Conservation (phyloP, 2,329 filamentous ascomycete species). For the Paracoccidioides brasiliensis region DNA sequence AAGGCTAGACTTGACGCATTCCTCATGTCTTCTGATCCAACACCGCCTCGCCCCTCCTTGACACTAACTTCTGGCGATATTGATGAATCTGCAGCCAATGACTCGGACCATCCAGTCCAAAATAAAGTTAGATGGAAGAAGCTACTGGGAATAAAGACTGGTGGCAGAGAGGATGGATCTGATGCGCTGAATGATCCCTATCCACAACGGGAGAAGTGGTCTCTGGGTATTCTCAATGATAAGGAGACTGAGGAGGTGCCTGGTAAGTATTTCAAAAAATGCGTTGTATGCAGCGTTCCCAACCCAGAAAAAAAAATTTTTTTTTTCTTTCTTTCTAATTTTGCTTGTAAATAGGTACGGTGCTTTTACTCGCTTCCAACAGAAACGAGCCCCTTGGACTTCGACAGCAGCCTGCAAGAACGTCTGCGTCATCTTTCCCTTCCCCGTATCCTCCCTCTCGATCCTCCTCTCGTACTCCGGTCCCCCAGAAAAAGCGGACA, state of each 20-base stretch:
- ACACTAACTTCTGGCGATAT: background rate
- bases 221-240: conserved; percentile 73
- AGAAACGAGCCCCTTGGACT: conserved; percentile 51
- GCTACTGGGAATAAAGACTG: conserved; percentile 7
- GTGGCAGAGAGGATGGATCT: background rate
- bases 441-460: conserved; percentile 30
- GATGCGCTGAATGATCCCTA: conserved; percentile 2
- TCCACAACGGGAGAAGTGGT: conserved; percentile 34
- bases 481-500: conserved; percentile 54
- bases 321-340: background rate
- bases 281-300: background rate
- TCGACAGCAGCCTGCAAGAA: conserved; percentile 48
- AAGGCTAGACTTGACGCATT: background rate
- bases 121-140: conserved; percentile 8
- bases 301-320: background rate
- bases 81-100: background rate
- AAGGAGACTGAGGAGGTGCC: conserved; percentile 73
- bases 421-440: conserved; percentile 42
- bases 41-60: background rate
- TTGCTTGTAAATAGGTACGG: conserved; percentile 37
- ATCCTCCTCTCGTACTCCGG: conserved; percentile 24
- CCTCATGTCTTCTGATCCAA: conserved; percentile 1
- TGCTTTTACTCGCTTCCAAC: conserved; percentile 47
- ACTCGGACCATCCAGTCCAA: background rate
- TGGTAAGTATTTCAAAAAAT: conserved; percentile 38